Evolutionary conservation across 805 yeast species (phyloP).

Genomic region (Schizosaccharomyces osmophilus): DNA sequence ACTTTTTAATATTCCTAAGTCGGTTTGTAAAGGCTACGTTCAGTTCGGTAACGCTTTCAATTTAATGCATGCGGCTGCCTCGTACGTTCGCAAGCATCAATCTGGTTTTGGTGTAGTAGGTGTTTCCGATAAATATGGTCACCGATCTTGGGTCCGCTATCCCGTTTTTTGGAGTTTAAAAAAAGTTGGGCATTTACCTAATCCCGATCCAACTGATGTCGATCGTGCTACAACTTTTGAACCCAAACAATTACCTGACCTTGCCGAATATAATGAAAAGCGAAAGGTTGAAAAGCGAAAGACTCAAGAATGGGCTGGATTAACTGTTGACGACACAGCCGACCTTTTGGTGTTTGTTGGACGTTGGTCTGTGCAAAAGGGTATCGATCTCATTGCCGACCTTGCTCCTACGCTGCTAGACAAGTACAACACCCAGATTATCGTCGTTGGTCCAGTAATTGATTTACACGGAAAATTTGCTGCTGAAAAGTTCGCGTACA

Average conservation of each 20-base stretch:
- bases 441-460: conserved; percentile 2
- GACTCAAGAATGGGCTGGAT: conserved; percentile 3
- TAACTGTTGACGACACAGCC: background rate
- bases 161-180: conserved; percentile 2
- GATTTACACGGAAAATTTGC: conserved; percentile 2
- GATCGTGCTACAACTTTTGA: background rate
- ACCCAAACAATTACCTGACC: background rate
- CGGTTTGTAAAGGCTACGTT: background rate
- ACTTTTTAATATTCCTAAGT: background rate
- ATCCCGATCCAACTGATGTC: conserved; percentile 2
- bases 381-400: conserved; percentile 1
- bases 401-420: background rate
- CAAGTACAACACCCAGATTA: background rate
- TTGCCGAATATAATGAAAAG: background rate
- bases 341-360: conserved; percentile 3
- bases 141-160: conserved; percentile 2
- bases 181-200: conserved; percentile 1
- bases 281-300: background rate
- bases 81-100: conserved; percentile 1
- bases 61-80: background rate
- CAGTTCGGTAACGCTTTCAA: conserved; percentile 3
- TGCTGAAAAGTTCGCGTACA: background rate
- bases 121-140: conserved; percentile 2
- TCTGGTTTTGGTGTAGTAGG: conserved; percentile 2
- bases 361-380: conserved; percentile 3